Conservation (phyloP, 129 eudicot species). For the Flaveria linearis region DNA sequence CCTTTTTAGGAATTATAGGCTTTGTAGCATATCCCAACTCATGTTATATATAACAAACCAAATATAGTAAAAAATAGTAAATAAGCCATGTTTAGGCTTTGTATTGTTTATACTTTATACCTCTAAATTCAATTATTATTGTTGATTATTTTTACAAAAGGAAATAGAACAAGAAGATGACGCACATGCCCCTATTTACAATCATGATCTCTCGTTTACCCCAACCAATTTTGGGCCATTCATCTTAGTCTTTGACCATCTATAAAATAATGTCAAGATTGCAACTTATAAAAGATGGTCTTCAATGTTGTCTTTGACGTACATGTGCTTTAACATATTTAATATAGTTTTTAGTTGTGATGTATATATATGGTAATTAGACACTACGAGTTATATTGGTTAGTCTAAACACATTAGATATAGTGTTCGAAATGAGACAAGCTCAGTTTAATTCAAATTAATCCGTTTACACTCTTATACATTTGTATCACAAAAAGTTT, state of each 20-base stretch:
- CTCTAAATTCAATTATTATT: neutral
- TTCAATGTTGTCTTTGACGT: neutral
- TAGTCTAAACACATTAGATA: neutral
- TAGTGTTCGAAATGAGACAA: neutral
- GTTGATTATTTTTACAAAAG: conserved; percentile 6
- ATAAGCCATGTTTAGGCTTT: no score
- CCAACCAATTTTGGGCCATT: conserved; percentile 47
- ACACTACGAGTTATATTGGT: neutral
- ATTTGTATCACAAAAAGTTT: neutral
- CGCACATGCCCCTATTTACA: conserved; percentile 46
- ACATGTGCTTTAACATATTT: no score
- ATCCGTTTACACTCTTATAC: no score
- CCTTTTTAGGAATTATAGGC: no score
- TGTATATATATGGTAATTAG: no score
- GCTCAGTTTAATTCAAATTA: neutral
- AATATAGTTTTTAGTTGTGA: no score
- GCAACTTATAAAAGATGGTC: conserved; percentile 26
- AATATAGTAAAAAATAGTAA: no score
- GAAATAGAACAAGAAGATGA: conserved; percentile 28
- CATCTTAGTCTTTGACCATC: conserved; percentile 57
- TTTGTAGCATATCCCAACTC: no score
- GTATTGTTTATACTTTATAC: no score
- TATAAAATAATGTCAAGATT: conserved; percentile 20
- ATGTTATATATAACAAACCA: no score
- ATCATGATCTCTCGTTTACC: conserved; percentile 43